Base-by-base conservation (phyloP, 768 basidiomycete genomes). In the Mrakia blollopis region DNA sequence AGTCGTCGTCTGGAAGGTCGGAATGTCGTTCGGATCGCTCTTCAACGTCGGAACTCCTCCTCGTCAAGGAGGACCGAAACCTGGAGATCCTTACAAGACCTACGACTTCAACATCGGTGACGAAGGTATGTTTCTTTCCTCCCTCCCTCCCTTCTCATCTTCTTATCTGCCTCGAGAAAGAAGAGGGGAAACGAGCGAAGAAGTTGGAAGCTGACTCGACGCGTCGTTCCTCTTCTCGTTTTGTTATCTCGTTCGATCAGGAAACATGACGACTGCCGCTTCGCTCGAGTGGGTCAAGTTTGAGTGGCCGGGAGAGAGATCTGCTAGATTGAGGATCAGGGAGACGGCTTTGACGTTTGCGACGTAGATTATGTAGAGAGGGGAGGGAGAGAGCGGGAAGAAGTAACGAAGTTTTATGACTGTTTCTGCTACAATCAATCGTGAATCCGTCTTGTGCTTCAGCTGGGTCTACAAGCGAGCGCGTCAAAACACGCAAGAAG, bases 1-100 rank as follows among this genome's bases (percentile, higher is more conserved):
- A 6, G 91, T 94, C 8, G 87, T 93, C 18, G 92, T 96, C 21
- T 99, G 97, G 97, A 98, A 98, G 81, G 94, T 98, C 8, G 96
- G 97, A 0, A 87, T 89, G 13, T 93, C 92, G 81, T 88, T 99
- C 79, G 86, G 90, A 32, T 94, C 93, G 79, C 89, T 98, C 83
- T 94, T 98, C 82, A 90, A 81, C 60, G 90, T 82, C 90, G 95
- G 95, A 2, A 91, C 91, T 10, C 95, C 94, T 2, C 96, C 97
- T 8, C 86, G 93, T 41, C 94, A 98, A 83, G 94, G 94, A 0
- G 82, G 82, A 21, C 60, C 11, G 87, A 86, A 88, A 35, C 91
- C 93, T 23, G 90, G 91, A 0, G 88, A 91, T 68, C 93, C 97
- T 0, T 98, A 88, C 86, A 98, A 96, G 84, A 91, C 89, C 4